Percentiles rank a stretch among this genome's conserved stretches.
Conservation (phyloP, 768 basidiomycete species). For the Serendipita sp. region DNA sequence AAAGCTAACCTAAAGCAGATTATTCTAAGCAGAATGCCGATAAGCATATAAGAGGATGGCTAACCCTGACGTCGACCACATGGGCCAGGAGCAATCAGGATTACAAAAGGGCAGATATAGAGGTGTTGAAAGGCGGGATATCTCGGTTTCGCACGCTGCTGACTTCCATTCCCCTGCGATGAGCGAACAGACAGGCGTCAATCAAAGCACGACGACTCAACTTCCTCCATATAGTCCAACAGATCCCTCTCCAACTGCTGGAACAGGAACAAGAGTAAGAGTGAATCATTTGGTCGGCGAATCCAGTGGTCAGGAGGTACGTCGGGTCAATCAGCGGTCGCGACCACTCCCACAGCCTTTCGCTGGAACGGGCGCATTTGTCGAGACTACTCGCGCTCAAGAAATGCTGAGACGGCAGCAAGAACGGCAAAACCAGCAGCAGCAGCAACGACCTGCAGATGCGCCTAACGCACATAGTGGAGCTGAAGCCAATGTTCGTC, state of each 20-base stretch:
- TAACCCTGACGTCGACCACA: background rate
- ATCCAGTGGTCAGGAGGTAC: background rate
- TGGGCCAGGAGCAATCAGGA: constrained; percentile 2
- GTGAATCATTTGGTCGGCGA: background rate
- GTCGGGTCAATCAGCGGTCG: background rate
- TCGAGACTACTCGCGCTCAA: too few species aligned
- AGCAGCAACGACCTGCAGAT: too few species aligned
- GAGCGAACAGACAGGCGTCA: background rate
- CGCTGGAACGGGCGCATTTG: too few species aligned
- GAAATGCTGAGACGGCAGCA: too few species aligned
- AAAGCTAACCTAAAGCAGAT: too few species aligned
- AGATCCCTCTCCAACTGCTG: background rate
- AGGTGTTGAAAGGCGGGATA: background rate
- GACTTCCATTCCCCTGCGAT: background rate
- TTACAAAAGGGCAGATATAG: background rate
- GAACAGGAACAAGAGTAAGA: background rate
- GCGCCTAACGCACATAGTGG: too few species aligned
- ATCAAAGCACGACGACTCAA: background rate
- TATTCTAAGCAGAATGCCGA: too few species aligned
- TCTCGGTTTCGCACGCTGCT: background rate
- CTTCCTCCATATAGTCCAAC: background rate
- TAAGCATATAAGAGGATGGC: too few species aligned
- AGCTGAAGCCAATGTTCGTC: background rate
- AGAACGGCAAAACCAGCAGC: too few species aligned
- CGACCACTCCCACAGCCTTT: background rate